Evolutionary conservation across 73 alveolate genomes (phyloP).

Genomic region (Stentor coeruleus): DNA sequence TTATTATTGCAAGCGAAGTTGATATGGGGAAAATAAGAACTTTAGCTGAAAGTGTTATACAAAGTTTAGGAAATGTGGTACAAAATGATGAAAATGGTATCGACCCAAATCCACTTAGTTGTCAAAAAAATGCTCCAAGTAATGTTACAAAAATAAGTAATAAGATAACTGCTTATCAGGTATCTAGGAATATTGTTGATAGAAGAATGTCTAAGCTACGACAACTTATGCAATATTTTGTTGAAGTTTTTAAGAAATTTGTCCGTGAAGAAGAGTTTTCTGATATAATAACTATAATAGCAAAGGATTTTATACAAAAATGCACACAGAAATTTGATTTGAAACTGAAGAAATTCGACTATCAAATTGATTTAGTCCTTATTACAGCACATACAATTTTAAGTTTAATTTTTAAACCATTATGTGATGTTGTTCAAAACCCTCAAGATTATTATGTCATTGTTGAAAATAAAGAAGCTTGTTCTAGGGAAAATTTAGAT

Average conservation of each 20-base stretch:
- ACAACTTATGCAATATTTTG: neutral
- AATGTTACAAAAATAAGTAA: neutral
- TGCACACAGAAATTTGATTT: neutral
- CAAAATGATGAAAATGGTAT: neutral
- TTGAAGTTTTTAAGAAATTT: neutral
- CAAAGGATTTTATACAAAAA: neutral
- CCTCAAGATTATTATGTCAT: neutral
- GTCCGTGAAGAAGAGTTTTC: neutral
- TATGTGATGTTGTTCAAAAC: neutral
- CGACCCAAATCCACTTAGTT: neutral
- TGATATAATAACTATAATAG: neutral
- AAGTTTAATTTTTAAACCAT: neutral
- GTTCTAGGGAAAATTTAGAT: neutral
- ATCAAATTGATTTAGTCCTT: neutral
- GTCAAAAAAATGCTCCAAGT: neutral
- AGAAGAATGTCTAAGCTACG: constrained; percentile 4
- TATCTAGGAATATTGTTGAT: neutral
- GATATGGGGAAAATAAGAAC: neutral
- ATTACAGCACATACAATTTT: neutral
- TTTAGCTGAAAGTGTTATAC: neutral
- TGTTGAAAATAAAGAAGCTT: neutral
- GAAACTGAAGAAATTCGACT: neutral
- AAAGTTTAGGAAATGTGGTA: neutral
- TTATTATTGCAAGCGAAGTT: neutral
- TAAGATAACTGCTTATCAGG: neutral